Conservation (phyloP, 2,329 filamentous ascomycete genomes). For the Pochonia chlamydosporia region DNA sequence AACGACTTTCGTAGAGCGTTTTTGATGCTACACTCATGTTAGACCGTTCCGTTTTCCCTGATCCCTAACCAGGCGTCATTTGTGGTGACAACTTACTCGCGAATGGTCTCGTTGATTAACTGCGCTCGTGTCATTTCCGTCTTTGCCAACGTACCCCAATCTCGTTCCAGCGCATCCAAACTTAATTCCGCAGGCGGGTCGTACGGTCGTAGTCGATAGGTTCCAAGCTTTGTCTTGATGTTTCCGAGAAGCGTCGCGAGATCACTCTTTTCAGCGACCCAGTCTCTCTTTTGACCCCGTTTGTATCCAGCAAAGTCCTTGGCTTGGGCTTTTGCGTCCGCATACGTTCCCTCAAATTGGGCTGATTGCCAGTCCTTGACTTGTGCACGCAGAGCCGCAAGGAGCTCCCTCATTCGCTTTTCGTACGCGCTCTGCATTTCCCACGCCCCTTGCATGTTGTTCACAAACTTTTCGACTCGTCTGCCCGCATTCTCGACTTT, state of each 20-base stretch:
- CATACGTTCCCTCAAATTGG: constrained; percentile 84
- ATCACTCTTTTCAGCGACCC: constrained; percentile 98
- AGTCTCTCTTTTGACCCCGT: constrained; percentile 80
- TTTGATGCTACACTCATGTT: constrained; percentile 64
- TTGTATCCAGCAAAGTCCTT: constrained; percentile 84
- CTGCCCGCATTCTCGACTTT: constrained; percentile 95
- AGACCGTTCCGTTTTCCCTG: constrained; percentile 12
- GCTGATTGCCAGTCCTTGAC: constrained; percentile 71
- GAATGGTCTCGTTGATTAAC: constrained; percentile 94
- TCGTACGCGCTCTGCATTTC: constrained; percentile 99
- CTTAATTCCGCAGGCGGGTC: constrained; percentile 81
- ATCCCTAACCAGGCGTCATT: background rate
- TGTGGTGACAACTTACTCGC: constrained; percentile 57
- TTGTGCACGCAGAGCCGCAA: constrained; percentile 69
- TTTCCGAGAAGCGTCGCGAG: constrained; percentile 89
- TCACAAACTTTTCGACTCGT: constrained; percentile 95
- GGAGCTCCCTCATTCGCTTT: constrained; percentile 76
- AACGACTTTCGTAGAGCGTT: constrained; percentile 88
- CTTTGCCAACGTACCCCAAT: constrained; percentile 75
- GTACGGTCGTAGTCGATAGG: constrained; percentile 86
- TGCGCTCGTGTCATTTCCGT: constrained; percentile 86
- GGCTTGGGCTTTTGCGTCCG: constrained; percentile 84
- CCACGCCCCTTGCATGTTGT: constrained; percentile 98
- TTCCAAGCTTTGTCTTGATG: constrained; percentile 97
- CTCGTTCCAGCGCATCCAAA: constrained; percentile 72